These are phyloP conservation scores for Petunia secreta DNA, from an alignment of 257 asterid genomes.

Conservation along the genomic window DNA sequence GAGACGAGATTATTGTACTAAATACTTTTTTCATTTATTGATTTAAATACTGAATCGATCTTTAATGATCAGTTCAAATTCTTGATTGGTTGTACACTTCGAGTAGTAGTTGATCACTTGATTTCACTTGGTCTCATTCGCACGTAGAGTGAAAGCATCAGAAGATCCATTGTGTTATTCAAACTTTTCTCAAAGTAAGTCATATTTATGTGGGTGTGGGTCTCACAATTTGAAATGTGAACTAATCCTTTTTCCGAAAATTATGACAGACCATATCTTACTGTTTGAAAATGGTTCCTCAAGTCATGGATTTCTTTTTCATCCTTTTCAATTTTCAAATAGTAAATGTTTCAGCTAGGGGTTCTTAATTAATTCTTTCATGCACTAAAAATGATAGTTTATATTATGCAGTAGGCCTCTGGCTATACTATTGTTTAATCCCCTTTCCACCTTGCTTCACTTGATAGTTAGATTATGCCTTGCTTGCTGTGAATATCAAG, in stretches of 20 bases:
- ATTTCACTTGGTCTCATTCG: neutral
- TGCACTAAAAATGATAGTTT: too few relatives aligned
- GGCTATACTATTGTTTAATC: too few relatives aligned
- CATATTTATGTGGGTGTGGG: constrained; percentile 49
- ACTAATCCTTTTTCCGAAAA: constrained; percentile 15
- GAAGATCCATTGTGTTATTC: constrained; percentile 36
- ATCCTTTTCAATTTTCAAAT: too few relatives aligned
- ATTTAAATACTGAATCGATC: too few relatives aligned
- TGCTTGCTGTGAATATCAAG: constrained; percentile 18
- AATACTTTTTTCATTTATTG: too few relatives aligned
- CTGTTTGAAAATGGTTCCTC: neutral
- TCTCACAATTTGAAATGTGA: constrained; percentile 32
- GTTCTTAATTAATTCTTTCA: too few relatives aligned
- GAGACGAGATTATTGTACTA: too few relatives aligned
- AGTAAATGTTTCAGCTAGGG: too few relatives aligned
- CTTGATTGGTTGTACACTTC: neutral
- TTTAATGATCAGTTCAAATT: neutral
- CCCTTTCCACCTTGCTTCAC: constrained; percentile 8
- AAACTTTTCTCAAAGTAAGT: constrained; percentile 45
- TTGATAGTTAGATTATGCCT: neutral
- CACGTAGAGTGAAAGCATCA: neutral
- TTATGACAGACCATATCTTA: neutral
- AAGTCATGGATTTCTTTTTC: too few relatives aligned
- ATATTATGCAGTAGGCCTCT: too few relatives aligned
- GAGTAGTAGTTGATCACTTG: neutral